Evolutionary conservation across 1,284 basidiomycete genomes (phyloP), one percentile per base, ranked within the genome.

Genomic region (Ustilago bromivora): DNA sequence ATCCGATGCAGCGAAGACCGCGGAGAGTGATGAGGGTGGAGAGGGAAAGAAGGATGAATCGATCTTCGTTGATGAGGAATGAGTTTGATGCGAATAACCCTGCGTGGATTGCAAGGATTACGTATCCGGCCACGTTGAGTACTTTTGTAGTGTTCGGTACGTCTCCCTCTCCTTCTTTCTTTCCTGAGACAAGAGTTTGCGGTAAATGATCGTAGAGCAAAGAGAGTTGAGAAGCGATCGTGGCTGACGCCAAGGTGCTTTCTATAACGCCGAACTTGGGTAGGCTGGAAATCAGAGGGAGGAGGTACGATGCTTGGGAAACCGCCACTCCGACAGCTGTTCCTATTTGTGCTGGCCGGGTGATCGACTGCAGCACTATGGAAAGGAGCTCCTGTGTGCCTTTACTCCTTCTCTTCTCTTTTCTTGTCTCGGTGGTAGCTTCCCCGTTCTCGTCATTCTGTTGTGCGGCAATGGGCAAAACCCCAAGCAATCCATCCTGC

Each of bases 21-120:
- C 81, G 66, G 1, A 77, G 43, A 28, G 69, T 32, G 0, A 71
- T 51, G 2, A 82, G 47, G 11, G 89, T 88, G 0, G 92, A 89
- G 31, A 90, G 87, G 0, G 61, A n/a, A 17, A 73, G 55, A 4
- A 73, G 61, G 8, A 93, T 89, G 60, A 94, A 88, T 40, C 90
- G 90, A 85, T 98, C 96, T 89, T 99, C 97, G 93, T 95, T 98
- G 85, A 99, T 91, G 36, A 93, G 93, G 88, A 94, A 97, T 0
- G 95, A 97, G 88, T 98, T 99, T 31, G 79, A 82, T 2, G 80
- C 82, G 53, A 84, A 83, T 4, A 77, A 41, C n/a, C 47, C 58
- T 0, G 83, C 72, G 46, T 85, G 82, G 11, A 81, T 32, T 34
- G 75, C 17, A 13, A 75, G 49, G 2, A 76, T 31, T 13, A 58